Evolutionary conservation across 169 alveolate genomes (phyloP).

Genomic region (Hammondia hammondi): DNA sequence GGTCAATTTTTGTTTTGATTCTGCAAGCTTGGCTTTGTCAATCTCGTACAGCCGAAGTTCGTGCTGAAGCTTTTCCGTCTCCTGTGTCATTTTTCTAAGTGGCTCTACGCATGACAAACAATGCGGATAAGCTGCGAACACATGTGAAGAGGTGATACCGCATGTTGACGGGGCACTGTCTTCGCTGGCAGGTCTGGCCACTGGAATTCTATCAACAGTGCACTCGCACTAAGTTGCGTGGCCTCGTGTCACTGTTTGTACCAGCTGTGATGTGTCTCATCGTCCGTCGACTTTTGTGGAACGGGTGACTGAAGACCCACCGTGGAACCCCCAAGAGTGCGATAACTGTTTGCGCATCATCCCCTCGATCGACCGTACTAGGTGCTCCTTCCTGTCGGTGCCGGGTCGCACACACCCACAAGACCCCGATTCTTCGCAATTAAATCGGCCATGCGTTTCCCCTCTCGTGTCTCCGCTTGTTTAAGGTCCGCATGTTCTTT

Average conservation of each 20-base stretch:
- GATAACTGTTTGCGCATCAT: no score
- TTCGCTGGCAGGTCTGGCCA: no score
- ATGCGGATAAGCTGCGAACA: no score
- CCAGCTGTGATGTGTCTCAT: no score
- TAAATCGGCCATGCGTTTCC: conserved; percentile 49
- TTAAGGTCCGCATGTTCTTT: conserved; percentile 59
- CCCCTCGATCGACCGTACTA: not conserved
- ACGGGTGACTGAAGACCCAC: no score
- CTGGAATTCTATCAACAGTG: no score
- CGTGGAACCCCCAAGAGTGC: no score
- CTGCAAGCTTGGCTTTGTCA: conserved; percentile 31
- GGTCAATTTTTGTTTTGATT: not conserved
- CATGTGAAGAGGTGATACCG: no score
- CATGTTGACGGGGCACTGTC: no score
- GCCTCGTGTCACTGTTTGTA: no score
- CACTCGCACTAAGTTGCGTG: no score
- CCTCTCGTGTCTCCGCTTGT: conserved; percentile 44
- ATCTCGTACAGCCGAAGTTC: conserved; percentile 45
- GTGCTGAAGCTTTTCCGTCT: not conserved
- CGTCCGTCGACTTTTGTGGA: no score
- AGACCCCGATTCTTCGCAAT: conserved; percentile 42
- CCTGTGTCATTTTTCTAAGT: not conserved
- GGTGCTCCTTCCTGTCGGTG: not conserved
- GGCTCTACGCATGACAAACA: conserved; percentile 18
- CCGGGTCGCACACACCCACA: conserved; percentile 22